Base-by-base conservation (phyloP, 805 yeast species). In the Kodamaea hsintzibuensis region DNA sequence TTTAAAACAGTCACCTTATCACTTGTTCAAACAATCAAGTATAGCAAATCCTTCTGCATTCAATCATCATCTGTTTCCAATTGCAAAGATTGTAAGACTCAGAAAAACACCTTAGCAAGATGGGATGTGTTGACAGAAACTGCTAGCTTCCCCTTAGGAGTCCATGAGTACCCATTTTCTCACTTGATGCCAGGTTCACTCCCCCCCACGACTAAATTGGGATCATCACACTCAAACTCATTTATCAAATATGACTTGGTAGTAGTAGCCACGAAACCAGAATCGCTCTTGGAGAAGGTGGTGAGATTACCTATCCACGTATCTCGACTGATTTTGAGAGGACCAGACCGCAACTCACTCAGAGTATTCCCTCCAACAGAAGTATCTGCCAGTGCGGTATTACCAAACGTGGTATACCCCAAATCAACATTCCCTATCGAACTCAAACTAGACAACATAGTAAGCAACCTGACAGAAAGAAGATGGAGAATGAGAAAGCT, bases 291-390 rank as follows among this genome's bases (percentile, higher is more conserved):
- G 42, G 73, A 64, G n/a, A 60, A 61, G 1, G 68, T 63, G 13
- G 67, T 69, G n/a, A 70, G 81, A 19, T 72, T 89, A 55, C 96
- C 97, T 0, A 67, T 95, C 7, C 80, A 86, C 59, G 77, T 95
- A 1, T 79, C 88, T 45, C 80, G 99, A 62, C 87, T 96, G 54
- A 82, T 93, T 30, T 68, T 89, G 19, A 76, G 90, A 46, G 93
- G 95, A 6, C 89, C 89, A 2, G 97, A 92, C 66, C 79, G 91
- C 61, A 90, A 89, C 64, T 89, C 97, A 1, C 72, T 91, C 39
- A 81, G 99, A 56, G 89, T 95, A 1, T 95, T 95, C 70, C 99
- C 99, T 0, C 98, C 99, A 7, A 93, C 98, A 0, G 89, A 88
- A 43, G 86, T 95, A 38, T 86, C 91, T 2, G 96, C 97, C 6